Percentiles rank a stretch among this genome's conserved stretches.
These are phyloP conservation scores for Metrosideros polymorpha DNA, from an alignment of 441 rosid genomes.

Conservation along the genomic window DNA sequence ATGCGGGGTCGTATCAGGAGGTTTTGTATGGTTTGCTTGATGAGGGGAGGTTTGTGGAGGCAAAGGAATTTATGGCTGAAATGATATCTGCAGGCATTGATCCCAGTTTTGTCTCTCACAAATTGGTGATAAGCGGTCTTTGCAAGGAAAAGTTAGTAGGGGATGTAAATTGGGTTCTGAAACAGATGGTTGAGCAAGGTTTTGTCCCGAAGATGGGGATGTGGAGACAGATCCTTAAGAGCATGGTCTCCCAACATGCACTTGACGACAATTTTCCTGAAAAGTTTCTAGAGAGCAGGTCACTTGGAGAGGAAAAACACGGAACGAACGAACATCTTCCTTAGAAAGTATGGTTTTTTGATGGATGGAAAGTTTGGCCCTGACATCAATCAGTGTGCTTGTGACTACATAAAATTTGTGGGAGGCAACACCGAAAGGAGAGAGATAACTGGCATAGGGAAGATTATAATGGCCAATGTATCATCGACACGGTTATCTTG, in stretches of 20 bases:
- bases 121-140: constrained; percentile 50
- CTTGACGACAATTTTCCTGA: neutral
- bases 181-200: constrained; percentile 64
- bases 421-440: neutral
- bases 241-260: constrained; percentile 10
- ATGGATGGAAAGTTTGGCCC: neutral
- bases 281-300: neutral
- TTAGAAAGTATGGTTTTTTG: neutral
- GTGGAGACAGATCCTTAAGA: constrained; percentile 42
- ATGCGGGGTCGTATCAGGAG: constrained; percentile 63
- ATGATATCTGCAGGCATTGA: constrained; percentile 41
- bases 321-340: neutral
- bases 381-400: neutral
- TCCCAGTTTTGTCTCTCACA: constrained; percentile 63
- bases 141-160: constrained; percentile 27
- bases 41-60: constrained; percentile 38
- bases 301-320: neutral
- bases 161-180: constrained; percentile 62
- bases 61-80: constrained; percentile 35
- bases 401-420: neutral
- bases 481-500: neutral
- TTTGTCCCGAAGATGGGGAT: constrained; percentile 67
- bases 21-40: constrained; percentile 72
- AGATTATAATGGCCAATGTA: neutral
- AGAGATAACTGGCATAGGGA: neutral